Evolutionary conservation across 495 filamentous ascomycete species (phyloP).

Genomic region (Poronia punctata): DNA sequence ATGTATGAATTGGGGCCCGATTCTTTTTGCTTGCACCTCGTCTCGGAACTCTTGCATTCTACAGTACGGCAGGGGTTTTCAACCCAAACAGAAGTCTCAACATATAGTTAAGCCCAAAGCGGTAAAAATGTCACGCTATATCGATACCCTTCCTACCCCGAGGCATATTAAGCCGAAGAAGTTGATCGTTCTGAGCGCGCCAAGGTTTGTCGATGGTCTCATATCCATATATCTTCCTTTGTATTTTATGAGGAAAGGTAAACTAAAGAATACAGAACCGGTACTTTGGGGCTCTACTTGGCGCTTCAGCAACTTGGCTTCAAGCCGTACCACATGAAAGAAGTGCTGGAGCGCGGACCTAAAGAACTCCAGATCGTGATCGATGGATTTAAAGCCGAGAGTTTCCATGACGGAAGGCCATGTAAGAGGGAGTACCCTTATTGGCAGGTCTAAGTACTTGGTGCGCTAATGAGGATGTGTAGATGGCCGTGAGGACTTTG

Average conservation of each 20-base stretch:
- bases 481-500: constrained; percentile 24
- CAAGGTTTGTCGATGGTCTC: constrained; percentile 13
- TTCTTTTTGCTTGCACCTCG: no score
- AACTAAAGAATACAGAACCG: constrained; percentile 15
- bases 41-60: no score
- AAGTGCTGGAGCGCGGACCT: constrained; percentile 8
- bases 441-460: background rate
- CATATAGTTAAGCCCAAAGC: background rate
- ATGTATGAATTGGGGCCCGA: no score
- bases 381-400: constrained; percentile 17
- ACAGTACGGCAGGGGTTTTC: no score
- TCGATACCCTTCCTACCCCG: constrained; percentile 20
- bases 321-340: constrained; percentile 24
- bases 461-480: background rate
- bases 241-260: background rate
- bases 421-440: constrained; percentile 14
- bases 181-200: constrained; percentile 21
- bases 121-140: constrained; percentile 17
- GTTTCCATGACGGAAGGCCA: constrained; percentile 16
- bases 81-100: no score
- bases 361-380: constrained; percentile 11
- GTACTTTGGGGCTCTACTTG: constrained; percentile 22
- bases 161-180: constrained; percentile 19
- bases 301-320: constrained; percentile 22
- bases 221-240: background rate